These are phyloP conservation scores for Pestalotiopsis sp. DNA, from an alignment of 2,329 filamentous ascomycete genomes.

Conservation along the genomic window DNA sequence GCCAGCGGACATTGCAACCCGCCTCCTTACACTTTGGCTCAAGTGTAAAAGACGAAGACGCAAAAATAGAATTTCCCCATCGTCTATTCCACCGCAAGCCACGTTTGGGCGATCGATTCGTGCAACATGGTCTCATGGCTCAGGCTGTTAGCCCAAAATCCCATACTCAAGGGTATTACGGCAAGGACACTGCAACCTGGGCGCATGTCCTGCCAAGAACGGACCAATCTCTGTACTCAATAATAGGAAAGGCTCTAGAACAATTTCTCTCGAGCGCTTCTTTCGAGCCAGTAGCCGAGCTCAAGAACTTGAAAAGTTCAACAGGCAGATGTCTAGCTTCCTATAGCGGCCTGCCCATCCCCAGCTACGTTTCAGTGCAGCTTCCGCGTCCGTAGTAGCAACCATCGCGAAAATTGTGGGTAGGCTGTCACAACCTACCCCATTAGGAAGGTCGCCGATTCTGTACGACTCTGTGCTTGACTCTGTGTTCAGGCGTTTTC, in stretches of 20 bases:
- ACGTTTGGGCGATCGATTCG: neutral
- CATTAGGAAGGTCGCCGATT: neutral
- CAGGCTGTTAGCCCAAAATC: neutral
- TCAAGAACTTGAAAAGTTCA: neutral
- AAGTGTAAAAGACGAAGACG: neutral
- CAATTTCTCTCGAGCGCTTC: neutral
- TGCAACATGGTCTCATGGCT: neutral
- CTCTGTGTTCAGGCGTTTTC: neutral
- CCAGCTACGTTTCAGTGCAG: neutral
- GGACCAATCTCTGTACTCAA: neutral
- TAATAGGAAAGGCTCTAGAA: neutral
- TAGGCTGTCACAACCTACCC: neutral
- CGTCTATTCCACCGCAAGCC: neutral
- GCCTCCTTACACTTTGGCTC: neutral
- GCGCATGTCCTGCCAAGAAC: neutral
- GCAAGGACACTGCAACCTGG: neutral
- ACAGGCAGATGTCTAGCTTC: neutral
- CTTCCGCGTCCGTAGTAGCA: neutral
- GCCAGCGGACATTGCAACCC: neutral
- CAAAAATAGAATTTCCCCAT: neutral
- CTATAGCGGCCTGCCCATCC: neutral
- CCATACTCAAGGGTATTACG: neutral
- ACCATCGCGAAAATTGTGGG: neutral
- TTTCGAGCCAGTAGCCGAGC: neutral
- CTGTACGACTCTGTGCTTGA: neutral